Conservation (phyloP, 768 basidiomycete species). For the Pleurotus salmoneostramineus region DNA sequence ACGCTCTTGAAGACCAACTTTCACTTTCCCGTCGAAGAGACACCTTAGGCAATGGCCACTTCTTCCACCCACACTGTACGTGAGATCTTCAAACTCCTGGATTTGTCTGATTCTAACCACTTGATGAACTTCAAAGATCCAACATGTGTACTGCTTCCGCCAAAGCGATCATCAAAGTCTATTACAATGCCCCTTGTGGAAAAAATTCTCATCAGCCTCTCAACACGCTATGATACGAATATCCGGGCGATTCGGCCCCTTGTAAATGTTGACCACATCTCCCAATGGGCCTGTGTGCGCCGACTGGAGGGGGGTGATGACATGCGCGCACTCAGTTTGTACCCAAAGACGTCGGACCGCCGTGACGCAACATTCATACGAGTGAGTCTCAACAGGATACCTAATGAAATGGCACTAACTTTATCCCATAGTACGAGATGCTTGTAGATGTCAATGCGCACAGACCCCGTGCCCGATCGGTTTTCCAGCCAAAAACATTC, state of each 20-base stretch:
- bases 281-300: constrained; percentile 22
- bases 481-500: constrained; percentile 16
- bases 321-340: constrained; percentile 17
- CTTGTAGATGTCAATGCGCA: constrained; percentile 23
- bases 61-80: too few species aligned
- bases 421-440: constrained; percentile 24
- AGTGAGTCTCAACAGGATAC: too few species aligned
- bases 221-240: constrained; percentile 5
- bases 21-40: constrained; percentile 8
- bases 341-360: constrained; percentile 12
- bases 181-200: constrained; percentile 4
- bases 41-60: too few species aligned
- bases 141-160: constrained; percentile 23
- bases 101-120: not conserved
- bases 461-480: constrained; percentile 2
- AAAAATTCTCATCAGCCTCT: constrained; percentile 17
- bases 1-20: constrained; percentile 20
- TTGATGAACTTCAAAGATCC: constrained; percentile 16
- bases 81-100: too few species aligned
- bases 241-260: not conserved
- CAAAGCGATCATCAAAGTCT: constrained; percentile 7
- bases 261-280: constrained; percentile 8
- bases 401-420: too few species aligned
- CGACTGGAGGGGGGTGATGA: constrained; percentile 23
- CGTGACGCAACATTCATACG: constrained; percentile 28